phyloP scores from a whole-genome alignment of 2,329 filamentous ascomycete genomes.

The Aspergillus sp. region DNA sequence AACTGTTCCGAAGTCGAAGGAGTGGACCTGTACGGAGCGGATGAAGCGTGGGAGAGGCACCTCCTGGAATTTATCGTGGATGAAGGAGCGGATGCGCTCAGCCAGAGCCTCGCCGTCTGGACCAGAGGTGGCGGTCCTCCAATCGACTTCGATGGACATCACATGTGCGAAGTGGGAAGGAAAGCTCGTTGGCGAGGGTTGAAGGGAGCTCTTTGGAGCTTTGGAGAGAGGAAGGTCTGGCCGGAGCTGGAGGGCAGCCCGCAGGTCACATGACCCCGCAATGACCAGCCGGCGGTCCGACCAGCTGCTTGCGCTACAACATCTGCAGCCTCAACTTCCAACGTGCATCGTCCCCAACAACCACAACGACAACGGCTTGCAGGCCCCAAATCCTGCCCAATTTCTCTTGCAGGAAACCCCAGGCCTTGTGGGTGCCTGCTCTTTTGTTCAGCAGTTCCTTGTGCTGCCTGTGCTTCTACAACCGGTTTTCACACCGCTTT shows the following conservation, averaged over 20 bases:
- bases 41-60: constrained; percentile 92
- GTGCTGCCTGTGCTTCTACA: constrained; percentile 4
- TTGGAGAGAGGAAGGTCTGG: too few species aligned
- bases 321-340: constrained; percentile 7
- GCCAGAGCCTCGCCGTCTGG: constrained; percentile 83
- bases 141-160: constrained; percentile 98
- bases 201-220: background rate
- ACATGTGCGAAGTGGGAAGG: constrained; percentile 24
- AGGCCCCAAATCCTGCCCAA: background rate
- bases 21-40: constrained; percentile 89
- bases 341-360: constrained; percentile 2
- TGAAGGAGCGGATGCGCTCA: constrained; percentile 83
- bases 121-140: constrained; percentile 87
- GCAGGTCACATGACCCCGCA: constrained; percentile 5
- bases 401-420: background rate
- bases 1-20: constrained; percentile 86
- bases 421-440: background rate
- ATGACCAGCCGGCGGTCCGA: background rate
- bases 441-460: background rate
- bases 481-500: constrained; percentile 15
- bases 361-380: constrained; percentile 1
- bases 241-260: background rate
- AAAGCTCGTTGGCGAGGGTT: background rate
- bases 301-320: background rate
- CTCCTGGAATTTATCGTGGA: constrained; percentile 93